These are phyloP conservation scores for Mucuna pruriens DNA, from an alignment of 306 rosid species.

Conservation along the genomic window DNA sequence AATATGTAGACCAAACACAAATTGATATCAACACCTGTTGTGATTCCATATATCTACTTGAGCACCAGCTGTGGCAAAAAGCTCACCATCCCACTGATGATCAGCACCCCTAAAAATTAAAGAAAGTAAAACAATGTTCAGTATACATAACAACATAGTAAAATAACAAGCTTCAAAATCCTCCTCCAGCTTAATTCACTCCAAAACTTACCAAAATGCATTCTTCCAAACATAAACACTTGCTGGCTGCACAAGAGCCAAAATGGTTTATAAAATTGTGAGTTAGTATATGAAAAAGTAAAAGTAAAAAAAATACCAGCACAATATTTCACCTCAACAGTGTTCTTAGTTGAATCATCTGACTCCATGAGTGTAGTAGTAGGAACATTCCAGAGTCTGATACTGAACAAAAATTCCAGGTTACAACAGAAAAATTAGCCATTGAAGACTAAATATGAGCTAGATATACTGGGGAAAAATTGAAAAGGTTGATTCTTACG, in stretches of 20 bases:
- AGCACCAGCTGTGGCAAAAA: conserved; percentile 94
- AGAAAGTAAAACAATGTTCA: neutral
- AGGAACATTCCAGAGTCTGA: conserved; percentile 89
- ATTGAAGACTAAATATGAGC: conserved; percentile 24
- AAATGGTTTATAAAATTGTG: conserved; percentile 34
- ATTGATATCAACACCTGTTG: conserved; percentile 65
- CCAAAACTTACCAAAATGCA: conserved; percentile 76
- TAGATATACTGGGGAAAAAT: neutral
- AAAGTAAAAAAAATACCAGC: neutral
- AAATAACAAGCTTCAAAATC: conserved; percentile 12
- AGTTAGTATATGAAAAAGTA: conserved; percentile 4
- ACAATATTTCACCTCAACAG: conserved; percentile 58
- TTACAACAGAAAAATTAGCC: conserved; percentile 28
- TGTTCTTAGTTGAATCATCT: conserved; percentile 45
- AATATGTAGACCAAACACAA: conserved; percentile 16
- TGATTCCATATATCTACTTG: conserved; percentile 92
- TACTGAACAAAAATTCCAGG: conserved; percentile 50
- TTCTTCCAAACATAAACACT: conserved; percentile 76
- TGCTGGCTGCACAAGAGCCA: conserved; percentile 58
- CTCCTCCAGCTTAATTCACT: conserved; percentile 5
- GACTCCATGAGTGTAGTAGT: conserved; percentile 52
- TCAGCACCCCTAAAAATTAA: conserved; percentile 75
- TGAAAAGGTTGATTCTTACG: conserved; percentile 55
- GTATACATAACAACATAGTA: neutral
- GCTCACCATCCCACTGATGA: conserved; percentile 88